Conservation (phyloP, 371 early-diverging fungal genomes). For the Zychaea mexicana region DNA sequence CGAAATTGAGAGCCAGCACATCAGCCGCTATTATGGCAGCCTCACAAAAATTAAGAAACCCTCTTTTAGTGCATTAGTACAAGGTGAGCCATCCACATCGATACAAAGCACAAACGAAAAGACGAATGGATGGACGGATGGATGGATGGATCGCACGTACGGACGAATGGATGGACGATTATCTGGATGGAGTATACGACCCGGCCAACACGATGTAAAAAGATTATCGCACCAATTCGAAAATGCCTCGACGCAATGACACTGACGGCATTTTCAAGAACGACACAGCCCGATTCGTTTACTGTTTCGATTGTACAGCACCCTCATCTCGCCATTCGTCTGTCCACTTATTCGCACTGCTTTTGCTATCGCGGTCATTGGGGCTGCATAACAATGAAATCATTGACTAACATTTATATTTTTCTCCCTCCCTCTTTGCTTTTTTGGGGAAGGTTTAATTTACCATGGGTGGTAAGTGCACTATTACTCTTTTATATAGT, state of each 20-base stretch:
- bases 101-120: not conserved
- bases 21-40: no score
- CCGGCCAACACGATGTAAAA: not conserved
- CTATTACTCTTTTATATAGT: no score
- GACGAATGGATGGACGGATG: slow-evolving; percentile 6
- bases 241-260: not conserved
- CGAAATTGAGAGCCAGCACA: no score
- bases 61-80: not conserved
- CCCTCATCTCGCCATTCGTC: no score
- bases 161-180: not conserved
- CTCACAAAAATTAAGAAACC: not conserved
- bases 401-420: not conserved
- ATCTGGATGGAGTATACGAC: not conserved
- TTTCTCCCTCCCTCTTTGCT: not conserved
- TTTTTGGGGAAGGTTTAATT: slow-evolving; percentile 7
- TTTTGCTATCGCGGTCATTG: no score
- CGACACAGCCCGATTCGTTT: no score
- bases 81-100: not conserved
- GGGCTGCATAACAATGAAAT: not conserved
- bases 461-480: slow-evolving; percentile 14
- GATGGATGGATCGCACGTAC: slow-evolving; percentile 1
- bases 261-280: not conserved
- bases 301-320: no score
- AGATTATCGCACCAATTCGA: not conserved
- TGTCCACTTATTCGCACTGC: no score